Percentiles rank a stretch among this genome's conserved stretches.
Evolutionary conservation across 2,329 filamentous ascomycete genomes (phyloP).

Genomic region (Drechslerella coelobrocha): DNA sequence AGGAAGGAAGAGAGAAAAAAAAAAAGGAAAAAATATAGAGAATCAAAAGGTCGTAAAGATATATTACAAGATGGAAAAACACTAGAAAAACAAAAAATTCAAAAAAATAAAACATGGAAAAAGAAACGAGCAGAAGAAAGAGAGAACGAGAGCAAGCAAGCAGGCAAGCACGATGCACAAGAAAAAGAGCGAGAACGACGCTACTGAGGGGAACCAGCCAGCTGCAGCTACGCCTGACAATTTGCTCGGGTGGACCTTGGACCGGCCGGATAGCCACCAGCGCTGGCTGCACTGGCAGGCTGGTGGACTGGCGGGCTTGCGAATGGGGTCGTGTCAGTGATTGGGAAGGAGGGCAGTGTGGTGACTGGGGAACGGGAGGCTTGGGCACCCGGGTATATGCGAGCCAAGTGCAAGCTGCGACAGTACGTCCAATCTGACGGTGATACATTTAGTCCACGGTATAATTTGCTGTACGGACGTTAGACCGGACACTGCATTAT

Average conservation of each 20-base stretch:
- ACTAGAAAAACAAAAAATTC: too few species aligned
- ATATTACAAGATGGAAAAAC: too few species aligned
- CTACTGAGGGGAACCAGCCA: conserved; percentile 43
- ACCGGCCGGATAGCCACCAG: conserved; percentile 38
- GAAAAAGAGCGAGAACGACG: conserved; percentile 35
- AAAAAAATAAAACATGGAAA: conserved; percentile 5
- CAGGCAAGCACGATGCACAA: conserved; percentile 20
- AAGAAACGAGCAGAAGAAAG: conserved; percentile 12
- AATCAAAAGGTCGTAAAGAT: background rate
- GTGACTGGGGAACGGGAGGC: conserved; percentile 32
- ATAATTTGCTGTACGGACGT: too few species aligned
- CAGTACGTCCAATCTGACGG: too few species aligned
- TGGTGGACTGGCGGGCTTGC: too few species aligned
- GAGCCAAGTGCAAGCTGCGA: background rate
- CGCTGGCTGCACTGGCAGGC: conserved; percentile 26
- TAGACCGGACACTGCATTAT: too few species aligned
- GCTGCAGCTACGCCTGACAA: conserved; percentile 47
- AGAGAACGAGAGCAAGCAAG: conserved; percentile 21
- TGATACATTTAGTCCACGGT: too few species aligned
- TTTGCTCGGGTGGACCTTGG: conserved; percentile 49
- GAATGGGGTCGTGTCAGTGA: too few species aligned
- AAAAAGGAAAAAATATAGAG: background rate
- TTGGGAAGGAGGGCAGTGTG: conserved; percentile 43
- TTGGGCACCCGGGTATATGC: conserved; percentile 48
- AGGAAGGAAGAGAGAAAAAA: conserved; percentile 9